A percentile compares a stretch with the other conserved stretches of the same genome.
Evolutionary conservation across 257 asterid genomes (phyloP).

Genomic region (Solanum virginianum): DNA sequence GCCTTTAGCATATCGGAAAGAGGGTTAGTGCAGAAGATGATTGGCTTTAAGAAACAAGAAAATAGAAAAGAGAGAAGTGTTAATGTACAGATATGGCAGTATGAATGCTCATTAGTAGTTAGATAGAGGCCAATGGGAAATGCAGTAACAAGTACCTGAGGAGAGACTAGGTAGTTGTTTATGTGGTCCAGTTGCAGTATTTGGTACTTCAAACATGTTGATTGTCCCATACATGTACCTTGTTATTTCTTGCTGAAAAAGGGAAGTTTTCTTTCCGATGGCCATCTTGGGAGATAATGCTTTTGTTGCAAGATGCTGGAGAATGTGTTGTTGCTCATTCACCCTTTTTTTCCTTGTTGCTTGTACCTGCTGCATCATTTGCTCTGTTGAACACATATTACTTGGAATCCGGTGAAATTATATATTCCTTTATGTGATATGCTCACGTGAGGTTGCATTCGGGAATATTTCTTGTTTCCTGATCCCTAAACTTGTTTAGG

Average conservation of each 20-base stretch:
- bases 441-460: not conserved
- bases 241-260: not conserved
- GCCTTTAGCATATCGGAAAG: not conserved
- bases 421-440: not conserved
- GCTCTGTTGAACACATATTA: not conserved
- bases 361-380: not conserved
- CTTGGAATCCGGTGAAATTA: not conserved
- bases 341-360: not conserved
- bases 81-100: not conserved
- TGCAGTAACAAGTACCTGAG: not conserved
- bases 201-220: not conserved
- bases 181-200: not conserved
- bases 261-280: not conserved
- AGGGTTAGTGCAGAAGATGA: not conserved
- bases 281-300: not conserved
- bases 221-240: not conserved
- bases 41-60: not conserved
- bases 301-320: not conserved
- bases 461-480: not conserved
- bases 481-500: constrained; percentile 47
- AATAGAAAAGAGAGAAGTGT: not conserved
- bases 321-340: not conserved
- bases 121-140: not conserved
- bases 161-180: not conserved
- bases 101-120: not conserved